Evolutionary conservation across 1,284 basidiomycete species (phyloP).

Genomic region (Tylopilus orsonianus): DNA sequence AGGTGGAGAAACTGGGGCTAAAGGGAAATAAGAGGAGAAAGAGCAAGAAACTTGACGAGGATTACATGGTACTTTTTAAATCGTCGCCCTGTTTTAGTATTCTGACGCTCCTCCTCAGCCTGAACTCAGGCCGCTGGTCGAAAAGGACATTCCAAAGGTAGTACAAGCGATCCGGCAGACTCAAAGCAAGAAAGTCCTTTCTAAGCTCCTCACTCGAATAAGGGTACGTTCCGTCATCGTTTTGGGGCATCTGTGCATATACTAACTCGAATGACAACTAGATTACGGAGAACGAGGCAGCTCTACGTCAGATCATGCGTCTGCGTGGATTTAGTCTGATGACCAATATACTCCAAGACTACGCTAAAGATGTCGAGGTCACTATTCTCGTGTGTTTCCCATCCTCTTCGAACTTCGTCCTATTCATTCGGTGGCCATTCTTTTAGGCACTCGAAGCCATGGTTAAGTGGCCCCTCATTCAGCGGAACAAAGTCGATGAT

Average conservation of each 20-base stretch:
- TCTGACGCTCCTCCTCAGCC: slow-evolving; percentile 43
- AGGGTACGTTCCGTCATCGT: slow-evolving; percentile 49
- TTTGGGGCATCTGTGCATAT: neutral
- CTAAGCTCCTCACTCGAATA: slow-evolving; percentile 84
- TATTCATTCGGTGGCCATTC: neutral
- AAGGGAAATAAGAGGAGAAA: slow-evolving; percentile 92
- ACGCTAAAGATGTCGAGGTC: slow-evolving; percentile 73
- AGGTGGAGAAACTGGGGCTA: slow-evolving; percentile 77
- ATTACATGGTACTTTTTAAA: slow-evolving; percentile 68
- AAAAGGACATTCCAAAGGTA: slow-evolving; percentile 87
- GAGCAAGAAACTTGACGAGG: slow-evolving; percentile 90
- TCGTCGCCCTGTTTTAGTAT: neutral
- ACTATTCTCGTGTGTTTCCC: slow-evolving; percentile 56
- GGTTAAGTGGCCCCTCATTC: slow-evolving; percentile 79
- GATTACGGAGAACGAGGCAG: slow-evolving; percentile 83
- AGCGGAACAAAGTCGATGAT: slow-evolving; percentile 92
- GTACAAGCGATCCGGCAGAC: slow-evolving; percentile 92
- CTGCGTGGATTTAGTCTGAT: slow-evolving; percentile 93
- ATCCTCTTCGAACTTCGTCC: neutral
- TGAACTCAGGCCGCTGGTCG: slow-evolving; percentile 70
- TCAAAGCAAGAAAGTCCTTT: slow-evolving; percentile 78
- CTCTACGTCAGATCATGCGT: slow-evolving; percentile 86
- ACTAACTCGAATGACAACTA: slow-evolving; percentile 32
- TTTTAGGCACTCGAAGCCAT: slow-evolving; percentile 74
- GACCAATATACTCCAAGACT: slow-evolving; percentile 85